Conservation (phyloP, 495 filamentous ascomycete species). For the Symbiotaphrina buchneri region DNA sequence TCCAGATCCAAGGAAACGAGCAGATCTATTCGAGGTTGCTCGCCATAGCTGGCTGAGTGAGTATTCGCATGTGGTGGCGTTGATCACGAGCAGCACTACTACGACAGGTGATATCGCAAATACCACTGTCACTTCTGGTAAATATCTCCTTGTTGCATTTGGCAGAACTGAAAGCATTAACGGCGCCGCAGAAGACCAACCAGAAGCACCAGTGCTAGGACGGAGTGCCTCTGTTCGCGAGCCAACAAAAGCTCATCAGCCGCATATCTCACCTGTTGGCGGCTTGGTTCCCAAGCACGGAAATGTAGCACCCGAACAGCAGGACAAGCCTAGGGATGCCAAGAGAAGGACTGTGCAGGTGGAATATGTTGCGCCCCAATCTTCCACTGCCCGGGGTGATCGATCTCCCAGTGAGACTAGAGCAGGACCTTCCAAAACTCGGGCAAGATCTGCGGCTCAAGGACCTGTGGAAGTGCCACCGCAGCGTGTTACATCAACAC, state of each 20-base stretch:
- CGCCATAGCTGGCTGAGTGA: conserved; percentile 97
- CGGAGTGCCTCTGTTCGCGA: conserved; percentile 87
- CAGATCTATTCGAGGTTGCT: conserved; percentile 92
- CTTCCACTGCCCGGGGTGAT: conserved; percentile 52
- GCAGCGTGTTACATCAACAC: conserved; percentile 13
- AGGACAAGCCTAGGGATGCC: conserved; percentile 49
- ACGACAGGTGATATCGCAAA: conserved; percentile 69
- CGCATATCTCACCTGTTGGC: conserved; percentile 32
- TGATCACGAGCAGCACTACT: conserved; percentile 88
- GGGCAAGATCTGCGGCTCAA: conserved; percentile 24
- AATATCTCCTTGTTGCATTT: conserved; percentile 9
- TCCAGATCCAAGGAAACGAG: conserved; percentile 84
- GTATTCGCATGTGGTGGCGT: conserved; percentile 81
- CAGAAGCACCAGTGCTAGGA: conserved; percentile 41
- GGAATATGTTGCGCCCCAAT: conserved; percentile 87
- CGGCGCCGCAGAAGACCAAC: conserved; percentile 17
- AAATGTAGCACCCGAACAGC: conserved; percentile 45
- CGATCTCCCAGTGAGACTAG: conserved; percentile 8
- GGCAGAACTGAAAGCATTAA: conserved; percentile 9
- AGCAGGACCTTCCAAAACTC: conserved; percentile 13
- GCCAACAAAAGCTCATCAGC: conserved; percentile 44
- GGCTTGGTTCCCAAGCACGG: conserved; percentile 56
- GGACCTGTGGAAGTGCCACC: conserved; percentile 18
- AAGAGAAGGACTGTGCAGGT: conserved; percentile 93
- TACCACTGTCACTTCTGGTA: conserved; percentile 48